These are phyloP conservation scores for Mycocentrospora acerina DNA, from an alignment of 2,329 filamentous ascomycete species.

Conservation along the genomic window DNA sequence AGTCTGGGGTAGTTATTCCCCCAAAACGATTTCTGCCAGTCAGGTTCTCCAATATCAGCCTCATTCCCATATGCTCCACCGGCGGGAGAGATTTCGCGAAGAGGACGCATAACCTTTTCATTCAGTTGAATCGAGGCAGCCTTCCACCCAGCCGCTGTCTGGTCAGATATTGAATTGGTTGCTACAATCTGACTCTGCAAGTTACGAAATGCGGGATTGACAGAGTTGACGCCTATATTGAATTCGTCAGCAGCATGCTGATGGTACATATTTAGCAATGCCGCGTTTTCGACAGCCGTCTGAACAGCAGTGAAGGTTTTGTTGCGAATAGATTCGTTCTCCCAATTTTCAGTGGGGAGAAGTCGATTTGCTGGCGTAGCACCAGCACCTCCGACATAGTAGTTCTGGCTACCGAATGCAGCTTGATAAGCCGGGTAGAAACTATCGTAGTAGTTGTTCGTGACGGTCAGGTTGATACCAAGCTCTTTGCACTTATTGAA, in stretches of 20 bases:
- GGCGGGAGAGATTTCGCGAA: conserved; percentile 22
- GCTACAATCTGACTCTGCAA: conserved; percentile 25
- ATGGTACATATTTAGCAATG: conserved; percentile 27
- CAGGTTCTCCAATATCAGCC: conserved; percentile 43
- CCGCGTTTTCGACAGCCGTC: conserved; percentile 23
- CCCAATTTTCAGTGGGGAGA: conserved; percentile 37
- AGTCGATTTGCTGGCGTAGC: conserved; percentile 38
- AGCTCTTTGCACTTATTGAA: conserved; percentile 24
- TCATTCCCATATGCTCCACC: conserved; percentile 44
- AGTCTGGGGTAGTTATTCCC: conserved; percentile 36
- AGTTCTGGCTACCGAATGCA: conserved; percentile 26
- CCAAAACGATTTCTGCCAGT: conserved; percentile 46
- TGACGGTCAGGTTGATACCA: conserved; percentile 25
- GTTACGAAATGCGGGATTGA: conserved; percentile 35
- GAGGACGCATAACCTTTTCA: conserved; percentile 24
- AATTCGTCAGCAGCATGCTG: conserved; percentile 24
- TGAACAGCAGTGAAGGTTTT: conserved; percentile 27
- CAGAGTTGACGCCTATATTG: conserved; percentile 24
- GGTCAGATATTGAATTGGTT: conserved; percentile 19
- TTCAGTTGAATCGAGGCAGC: conserved; percentile 18
- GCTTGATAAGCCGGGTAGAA: conserved; percentile 35
- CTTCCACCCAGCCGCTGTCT: conserved; percentile 26
- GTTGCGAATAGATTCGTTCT: conserved; percentile 25
- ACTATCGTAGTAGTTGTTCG: conserved; percentile 24
- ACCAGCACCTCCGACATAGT: conserved; percentile 30